Evolutionary conservation across 1,139 yeast species (phyloP).

Genomic region (Tardiomyces blankii): DNA sequence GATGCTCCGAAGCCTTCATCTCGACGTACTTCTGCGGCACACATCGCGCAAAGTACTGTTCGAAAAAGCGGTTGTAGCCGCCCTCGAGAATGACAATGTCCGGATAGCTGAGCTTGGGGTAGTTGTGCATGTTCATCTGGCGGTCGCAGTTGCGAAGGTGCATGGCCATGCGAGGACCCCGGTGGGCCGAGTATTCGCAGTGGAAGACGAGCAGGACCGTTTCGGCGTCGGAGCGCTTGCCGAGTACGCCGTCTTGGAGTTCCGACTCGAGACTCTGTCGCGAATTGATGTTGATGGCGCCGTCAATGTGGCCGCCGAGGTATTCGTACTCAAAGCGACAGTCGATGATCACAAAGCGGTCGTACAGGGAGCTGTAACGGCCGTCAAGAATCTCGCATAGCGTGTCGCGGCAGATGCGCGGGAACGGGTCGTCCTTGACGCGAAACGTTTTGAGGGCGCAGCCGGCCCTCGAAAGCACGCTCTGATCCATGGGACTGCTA

Average conservation of each 20-base stretch:
- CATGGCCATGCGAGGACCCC: constrained; percentile 89
- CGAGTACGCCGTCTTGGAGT: constrained; percentile 16
- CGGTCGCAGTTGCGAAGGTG: constrained; percentile 81
- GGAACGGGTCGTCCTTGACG: constrained; percentile 54
- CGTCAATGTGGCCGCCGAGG: constrained; percentile 82
- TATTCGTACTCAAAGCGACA: constrained; percentile 90
- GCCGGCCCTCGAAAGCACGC: constrained; percentile 11
- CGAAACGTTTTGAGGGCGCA: constrained; percentile 19
- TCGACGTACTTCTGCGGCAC: constrained; percentile 71
- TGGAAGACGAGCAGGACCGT: constrained; percentile 60
- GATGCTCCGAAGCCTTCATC: constrained; percentile 71
- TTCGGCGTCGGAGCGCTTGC: not conserved
- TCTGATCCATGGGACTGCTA: not conserved
- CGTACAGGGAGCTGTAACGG: constrained; percentile 41
- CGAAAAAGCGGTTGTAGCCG: constrained; percentile 75
- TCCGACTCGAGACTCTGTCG: constrained; percentile 52
- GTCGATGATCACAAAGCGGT: constrained; percentile 57
- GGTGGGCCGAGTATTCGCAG: constrained; percentile 85
- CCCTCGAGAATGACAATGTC: constrained; percentile 84
- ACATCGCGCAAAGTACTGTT: constrained; percentile 43
- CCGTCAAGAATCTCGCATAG: constrained; percentile 55
- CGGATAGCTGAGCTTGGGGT: constrained; percentile 77
- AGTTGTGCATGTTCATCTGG: constrained; percentile 53
- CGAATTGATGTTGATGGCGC: constrained; percentile 69
- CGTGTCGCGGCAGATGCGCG: constrained; percentile 60